A percentile compares a stretch with the other conserved stretches of the same genome.
Conservation (phyloP, 208 protist genomes). For the Acanthamoeba royreba region DNA sequence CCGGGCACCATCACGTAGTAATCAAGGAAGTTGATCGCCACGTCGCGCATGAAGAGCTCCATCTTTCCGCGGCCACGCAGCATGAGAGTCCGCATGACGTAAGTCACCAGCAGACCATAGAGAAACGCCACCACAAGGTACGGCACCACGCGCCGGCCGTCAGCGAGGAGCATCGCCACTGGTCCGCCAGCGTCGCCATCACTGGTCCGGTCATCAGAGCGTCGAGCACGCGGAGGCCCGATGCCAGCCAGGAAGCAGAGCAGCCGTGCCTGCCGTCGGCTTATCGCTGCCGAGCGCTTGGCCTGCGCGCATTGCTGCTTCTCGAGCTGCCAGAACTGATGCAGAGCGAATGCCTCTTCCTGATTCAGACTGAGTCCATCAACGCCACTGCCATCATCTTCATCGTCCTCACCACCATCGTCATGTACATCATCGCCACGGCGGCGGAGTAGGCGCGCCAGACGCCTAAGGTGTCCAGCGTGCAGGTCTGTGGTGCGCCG, state of each 20-base stretch:
- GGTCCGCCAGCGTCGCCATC: background rate
- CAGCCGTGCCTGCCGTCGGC: background rate
- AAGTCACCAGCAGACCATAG: background rate
- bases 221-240: background rate
- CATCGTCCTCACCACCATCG: background rate
- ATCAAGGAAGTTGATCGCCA: background rate
- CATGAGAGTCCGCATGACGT: background rate
- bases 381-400: no score
- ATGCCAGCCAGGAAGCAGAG: background rate
- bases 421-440: background rate
- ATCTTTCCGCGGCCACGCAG: background rate
- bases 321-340: background rate
- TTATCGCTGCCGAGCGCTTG: background rate
- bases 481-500: background rate
- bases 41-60: background rate
- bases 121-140: background rate
- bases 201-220: background rate
- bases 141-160: background rate
- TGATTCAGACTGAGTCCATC: no score
- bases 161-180: background rate
- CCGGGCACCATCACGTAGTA: background rate
- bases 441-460: background rate
- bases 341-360: background rate
- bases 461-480: background rate
- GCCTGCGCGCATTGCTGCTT: background rate